Conservation (phyloP, 116 monocot genomes). For the Zostera marina region DNA sequence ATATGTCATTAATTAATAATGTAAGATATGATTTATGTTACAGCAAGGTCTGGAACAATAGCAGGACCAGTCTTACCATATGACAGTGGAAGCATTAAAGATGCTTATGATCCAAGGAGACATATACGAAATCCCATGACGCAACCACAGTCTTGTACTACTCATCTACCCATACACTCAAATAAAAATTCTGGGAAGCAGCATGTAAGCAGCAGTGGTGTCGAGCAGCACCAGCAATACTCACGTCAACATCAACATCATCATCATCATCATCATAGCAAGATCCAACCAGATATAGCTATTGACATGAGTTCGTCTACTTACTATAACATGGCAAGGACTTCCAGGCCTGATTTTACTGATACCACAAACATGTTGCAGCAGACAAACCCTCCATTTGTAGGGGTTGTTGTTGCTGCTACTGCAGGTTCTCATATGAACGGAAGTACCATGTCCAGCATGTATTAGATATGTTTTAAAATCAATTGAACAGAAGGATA, state of each 20-base stretch:
- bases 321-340: slow-evolving; percentile 20
- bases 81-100: slow-evolving; percentile 39
- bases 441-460: slow-evolving; percentile 35
- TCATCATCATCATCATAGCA: slow-evolving; percentile 4
- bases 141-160: slow-evolving; percentile 18
- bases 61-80: slow-evolving; percentile 49
- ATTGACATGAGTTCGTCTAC: slow-evolving; percentile 52
- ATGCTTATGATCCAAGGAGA: slow-evolving; percentile 54
- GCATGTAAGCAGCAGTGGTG: slow-evolving; percentile 1
- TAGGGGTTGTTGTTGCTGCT: slow-evolving; percentile 33
- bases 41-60: slow-evolving; percentile 70
- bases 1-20: neutral
- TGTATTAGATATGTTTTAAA: slow-evolving; percentile 29
- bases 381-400: slow-evolving; percentile 23
- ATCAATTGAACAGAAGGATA: no score
- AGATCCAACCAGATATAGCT: slow-evolving; percentile 26
- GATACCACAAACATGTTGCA: slow-evolving; percentile 18
- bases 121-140: slow-evolving; percentile 37
- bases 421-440: slow-evolving; percentile 32
- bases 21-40: neutral
- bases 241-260: neutral
- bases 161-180: slow-evolving; percentile 28
- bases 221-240: slow-evolving; percentile 6
- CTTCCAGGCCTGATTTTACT: slow-evolving; percentile 9
- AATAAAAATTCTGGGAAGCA: slow-evolving; percentile 17